A percentile compares a stretch with the other conserved stretches of the same genome.
phyloP scores from a whole-genome alignment of 2,329 filamentous ascomycete species.

The Lachnum nothofagi region DNA sequence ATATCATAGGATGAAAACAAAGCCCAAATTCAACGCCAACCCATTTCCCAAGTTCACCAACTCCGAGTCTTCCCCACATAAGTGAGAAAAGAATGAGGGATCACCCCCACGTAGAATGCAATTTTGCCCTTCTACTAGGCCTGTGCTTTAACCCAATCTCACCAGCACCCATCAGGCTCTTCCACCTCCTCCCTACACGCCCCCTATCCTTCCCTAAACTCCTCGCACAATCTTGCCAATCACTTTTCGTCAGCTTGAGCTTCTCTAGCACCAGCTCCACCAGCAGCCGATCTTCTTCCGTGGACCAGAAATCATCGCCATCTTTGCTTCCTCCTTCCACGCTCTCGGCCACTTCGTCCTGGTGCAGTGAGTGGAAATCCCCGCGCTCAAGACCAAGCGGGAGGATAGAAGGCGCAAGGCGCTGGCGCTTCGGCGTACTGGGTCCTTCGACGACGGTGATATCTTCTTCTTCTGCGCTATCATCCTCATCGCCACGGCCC shows the following conservation, averaged over 20 bases:
- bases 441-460: conserved; percentile 20
- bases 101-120: conserved; percentile 53
- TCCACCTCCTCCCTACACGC: conserved; percentile 56
- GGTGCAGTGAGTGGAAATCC: conserved; percentile 47
- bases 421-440: conserved; percentile 55
- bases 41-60: conserved; percentile 1
- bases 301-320: conserved; percentile 46
- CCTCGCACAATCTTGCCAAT: conserved; percentile 64
- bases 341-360: conserved; percentile 32
- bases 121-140: conserved; percentile 40
- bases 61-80: neutral
- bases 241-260: conserved; percentile 57
- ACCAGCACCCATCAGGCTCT: conserved; percentile 54
- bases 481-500: conserved; percentile 39
- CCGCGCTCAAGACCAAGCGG: conserved; percentile 54
- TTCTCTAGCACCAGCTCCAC: conserved; percentile 66
- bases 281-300: conserved; percentile 59
- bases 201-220: conserved; percentile 56
- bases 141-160: conserved; percentile 53
- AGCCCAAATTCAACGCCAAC: conserved; percentile 1
- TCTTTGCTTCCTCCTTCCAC: conserved; percentile 22
- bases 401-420: conserved; percentile 55
- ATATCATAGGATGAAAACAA: neutral
- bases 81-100: neutral
- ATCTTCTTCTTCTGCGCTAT: conserved; percentile 27